Evolutionary conservation across 306 rosid genomes (phyloP).

Genomic region (Corylus heterophylla): DNA sequence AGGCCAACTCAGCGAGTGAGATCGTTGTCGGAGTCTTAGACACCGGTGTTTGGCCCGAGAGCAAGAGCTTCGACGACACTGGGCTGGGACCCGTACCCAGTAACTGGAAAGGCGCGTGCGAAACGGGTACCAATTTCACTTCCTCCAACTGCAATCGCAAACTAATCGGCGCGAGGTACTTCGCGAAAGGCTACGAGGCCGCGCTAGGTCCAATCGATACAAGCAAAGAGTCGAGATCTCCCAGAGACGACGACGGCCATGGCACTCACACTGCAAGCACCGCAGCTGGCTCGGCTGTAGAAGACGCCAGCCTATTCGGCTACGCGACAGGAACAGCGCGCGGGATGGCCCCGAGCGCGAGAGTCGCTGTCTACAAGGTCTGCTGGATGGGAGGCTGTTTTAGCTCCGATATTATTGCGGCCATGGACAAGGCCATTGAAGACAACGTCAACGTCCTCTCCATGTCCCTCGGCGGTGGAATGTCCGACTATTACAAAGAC

Average conservation of each 20-base stretch:
- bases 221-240: slow-evolving; percentile 46
- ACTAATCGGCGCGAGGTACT: slow-evolving; percentile 73
- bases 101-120: slow-evolving; percentile 74
- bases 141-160: slow-evolving; percentile 63
- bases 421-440: slow-evolving; percentile 64
- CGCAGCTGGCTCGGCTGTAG: slow-evolving; percentile 61
- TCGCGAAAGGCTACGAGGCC: slow-evolving; percentile 50
- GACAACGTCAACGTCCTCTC: slow-evolving; percentile 77
- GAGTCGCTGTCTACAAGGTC: slow-evolving; percentile 73
- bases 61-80: slow-evolving; percentile 75
- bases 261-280: slow-evolving; percentile 86
- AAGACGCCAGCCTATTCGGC: slow-evolving; percentile 52
- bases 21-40: slow-evolving; percentile 64
- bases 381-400: slow-evolving; percentile 63
- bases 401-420: slow-evolving; percentile 63
- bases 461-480: slow-evolving; percentile 67
- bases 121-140: slow-evolving; percentile 58
- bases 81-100: slow-evolving; percentile 65
- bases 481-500: slow-evolving; percentile 47
- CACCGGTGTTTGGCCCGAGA: slow-evolving; percentile 86
- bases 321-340: slow-evolving; percentile 73
- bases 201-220: slow-evolving; percentile 41
- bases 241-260: slow-evolving; percentile 78
- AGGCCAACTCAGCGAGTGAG: slow-evolving; percentile 35
- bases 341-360: slow-evolving; percentile 74